Base-by-base conservation (phyloP, 2,329 filamentous ascomycete genomes). In the Metarhizium sp. region DNA sequence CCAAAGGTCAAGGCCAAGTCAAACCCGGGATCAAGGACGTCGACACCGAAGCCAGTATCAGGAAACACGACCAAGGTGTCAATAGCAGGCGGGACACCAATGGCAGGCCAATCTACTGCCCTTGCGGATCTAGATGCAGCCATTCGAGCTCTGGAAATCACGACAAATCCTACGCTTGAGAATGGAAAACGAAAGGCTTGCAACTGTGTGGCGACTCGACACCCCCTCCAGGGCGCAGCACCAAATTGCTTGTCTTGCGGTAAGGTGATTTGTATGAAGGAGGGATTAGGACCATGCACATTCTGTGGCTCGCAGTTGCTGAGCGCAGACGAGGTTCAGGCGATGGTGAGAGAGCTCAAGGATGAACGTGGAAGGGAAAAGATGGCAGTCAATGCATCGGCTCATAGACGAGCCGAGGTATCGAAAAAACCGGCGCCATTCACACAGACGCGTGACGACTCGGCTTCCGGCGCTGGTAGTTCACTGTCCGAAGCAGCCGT, bases 221-320 rank as follows among this genome's bases (percentile, higher is more conserved):
- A 99, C 69, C 89, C 92, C 0, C 80, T 97, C 2, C 86, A 96
- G 48, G 83, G 83, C n/a, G 91, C 92, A 0, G 91, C 92, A 0
- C 94, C 94, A 0, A 99, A 97, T 68, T 99, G 94, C 67, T 74
- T 95, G 16, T 86, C 81, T 48, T 99, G 94, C 64, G 94, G 94
- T 57, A 97, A 97, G 69, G 90, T 99, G 13, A 86, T 97, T 54
- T 99, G 94, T 68, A 84, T 95, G 29, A 92, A 94, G 65, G 92
- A 99, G 71, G 94, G 94, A 0, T 78, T 97, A 0, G 92, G 92
- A 0, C 92, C 92, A 0, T 99, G 94, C 69, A 96, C 92, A 0
- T 96, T 89, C 66, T 99, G 94, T 73, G 84, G 85, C 0, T 78
- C 80, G 0, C 83, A 90, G 0, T 75, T 99, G 0, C 75, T 99